Evolutionary conservation across 331 rosid species (phyloP), one percentile per base, ranked within the genome.

Genomic region (Malus hybrid): DNA sequence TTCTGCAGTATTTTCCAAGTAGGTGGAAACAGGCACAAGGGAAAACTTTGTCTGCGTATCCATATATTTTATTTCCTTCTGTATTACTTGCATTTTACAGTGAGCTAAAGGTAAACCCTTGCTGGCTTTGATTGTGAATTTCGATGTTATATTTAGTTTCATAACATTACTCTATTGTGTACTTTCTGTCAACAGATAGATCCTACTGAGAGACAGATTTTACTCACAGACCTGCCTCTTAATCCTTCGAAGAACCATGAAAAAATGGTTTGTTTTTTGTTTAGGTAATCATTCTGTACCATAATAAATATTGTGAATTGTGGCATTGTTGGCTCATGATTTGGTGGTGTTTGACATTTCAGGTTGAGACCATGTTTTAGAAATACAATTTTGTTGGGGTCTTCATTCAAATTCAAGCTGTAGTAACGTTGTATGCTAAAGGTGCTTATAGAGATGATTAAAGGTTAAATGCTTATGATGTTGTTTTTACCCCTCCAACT

Each of bases 311-410:
- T 24, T 24, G 24, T 1, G 24, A 24, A 24, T 24, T 24, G 24
- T 24, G 24, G 28, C 32, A 32, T 44, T 65, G 78, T 57, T 65
- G 78, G 14, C 44, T 76, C 48, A n/a, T 73, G 66, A 44, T 69
- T 73, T 69, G 28, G 24, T 24, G 24, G 24, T 24, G 24, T 75
- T 80, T 67, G 65, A 80, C 73, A 44, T 84, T 39, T 74, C 87
- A 94, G 99, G 95, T 92, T 34, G 99, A 94, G 83, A 94, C 87
- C 15, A 90, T 94, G 99, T 92, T 94, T 82, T 97, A 94, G 88
- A 94, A 90, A 81, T 31, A 64, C 19, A 8, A 64, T 24, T 20
- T 48, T 87, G 90, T 91, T 57, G 97, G 97, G 34, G 93, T 90
- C 36, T 94, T 90, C 83, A 90, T 94, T 83, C 97, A 92, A 88